These are phyloP conservation scores for Funneliformis geosporum DNA, from an alignment of 192 early-diverging fungal species.

Conservation along the genomic window DNA sequence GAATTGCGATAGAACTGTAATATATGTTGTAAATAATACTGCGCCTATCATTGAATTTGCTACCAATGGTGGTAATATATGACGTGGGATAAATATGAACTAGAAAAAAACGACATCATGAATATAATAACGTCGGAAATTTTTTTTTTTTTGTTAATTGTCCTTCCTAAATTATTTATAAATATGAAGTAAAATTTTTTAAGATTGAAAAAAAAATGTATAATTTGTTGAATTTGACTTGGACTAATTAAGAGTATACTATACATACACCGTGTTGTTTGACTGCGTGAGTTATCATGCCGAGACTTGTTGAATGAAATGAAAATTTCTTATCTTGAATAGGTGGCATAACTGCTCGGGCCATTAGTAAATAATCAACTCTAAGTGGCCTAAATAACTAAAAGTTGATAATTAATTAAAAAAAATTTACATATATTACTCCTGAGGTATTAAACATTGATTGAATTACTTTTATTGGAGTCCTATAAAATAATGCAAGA, in stretches of 20 bases:
- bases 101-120: background rate
- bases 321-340: slow-evolving; percentile 42
- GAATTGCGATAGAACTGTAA: slow-evolving; percentile 55
- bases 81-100: slow-evolving; percentile 60
- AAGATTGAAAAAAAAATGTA: background rate
- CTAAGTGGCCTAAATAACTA: slow-evolving; percentile 75
- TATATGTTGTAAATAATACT: slow-evolving; percentile 77
- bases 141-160: background rate
- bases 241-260: background rate
- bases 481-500: slow-evolving; percentile 57
- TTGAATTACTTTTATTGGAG: slow-evolving; percentile 56
- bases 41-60: slow-evolving; percentile 76
- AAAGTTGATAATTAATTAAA: background rate
- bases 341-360: slow-evolving; percentile 67
- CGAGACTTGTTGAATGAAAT: slow-evolving; percentile 68
- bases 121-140: background rate
- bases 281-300: slow-evolving; percentile 72
- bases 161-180: background rate
- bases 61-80: slow-evolving; percentile 71
- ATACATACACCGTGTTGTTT: slow-evolving; percentile 58
- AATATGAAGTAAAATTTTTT: background rate
- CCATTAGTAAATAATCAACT: slow-evolving; percentile 79
- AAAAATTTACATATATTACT: background rate
- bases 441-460: background rate
- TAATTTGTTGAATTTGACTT: background rate